A percentile compares a stretch with the other conserved stretches of the same genome.
Evolutionary conservation across 2,329 filamentous ascomycete species (phyloP).

Genomic region (Aureobasidium sp.): DNA sequence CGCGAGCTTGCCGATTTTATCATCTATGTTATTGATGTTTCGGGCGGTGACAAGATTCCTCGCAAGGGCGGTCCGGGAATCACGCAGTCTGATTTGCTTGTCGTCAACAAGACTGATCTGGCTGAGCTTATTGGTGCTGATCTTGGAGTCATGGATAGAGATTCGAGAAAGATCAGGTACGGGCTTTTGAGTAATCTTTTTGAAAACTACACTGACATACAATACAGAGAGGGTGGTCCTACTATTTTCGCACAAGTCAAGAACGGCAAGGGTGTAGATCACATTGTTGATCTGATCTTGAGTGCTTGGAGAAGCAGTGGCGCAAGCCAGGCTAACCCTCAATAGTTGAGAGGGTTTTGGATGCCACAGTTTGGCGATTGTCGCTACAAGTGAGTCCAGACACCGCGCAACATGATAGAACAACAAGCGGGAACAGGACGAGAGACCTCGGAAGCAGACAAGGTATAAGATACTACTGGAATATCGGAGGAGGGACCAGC

Average conservation of each 20-base stretch:
- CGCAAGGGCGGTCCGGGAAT: conserved; percentile 94
- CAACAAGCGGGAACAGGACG: neutral
- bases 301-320: conserved; percentile 91
- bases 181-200: neutral
- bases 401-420: neutral
- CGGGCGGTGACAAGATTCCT: conserved; percentile 92
- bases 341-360: neutral
- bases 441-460: neutral
- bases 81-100: conserved; percentile 85
- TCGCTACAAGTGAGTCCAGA: neutral
- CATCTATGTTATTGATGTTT: conserved; percentile 97
- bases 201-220: neutral
- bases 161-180: conserved; percentile 73
- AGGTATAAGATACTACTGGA: too few species aligned
- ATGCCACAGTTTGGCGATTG: neutral
- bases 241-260: conserved; percentile 98
- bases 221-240: conserved; percentile 72
- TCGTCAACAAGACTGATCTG: conserved; percentile 96
- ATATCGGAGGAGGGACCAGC: neutral
- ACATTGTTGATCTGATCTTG: conserved; percentile 79
- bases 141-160: conserved; percentile 85
- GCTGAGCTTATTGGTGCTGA: conserved; percentile 87
- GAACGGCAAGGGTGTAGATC: conserved; percentile 72
- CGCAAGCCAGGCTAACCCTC: conserved; percentile 41
- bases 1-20: conserved; percentile 95